These are phyloP conservation scores for Hypomyces perniciosus DNA, from an alignment of 2,329 filamentous ascomycete genomes.

Conservation along the genomic window DNA sequence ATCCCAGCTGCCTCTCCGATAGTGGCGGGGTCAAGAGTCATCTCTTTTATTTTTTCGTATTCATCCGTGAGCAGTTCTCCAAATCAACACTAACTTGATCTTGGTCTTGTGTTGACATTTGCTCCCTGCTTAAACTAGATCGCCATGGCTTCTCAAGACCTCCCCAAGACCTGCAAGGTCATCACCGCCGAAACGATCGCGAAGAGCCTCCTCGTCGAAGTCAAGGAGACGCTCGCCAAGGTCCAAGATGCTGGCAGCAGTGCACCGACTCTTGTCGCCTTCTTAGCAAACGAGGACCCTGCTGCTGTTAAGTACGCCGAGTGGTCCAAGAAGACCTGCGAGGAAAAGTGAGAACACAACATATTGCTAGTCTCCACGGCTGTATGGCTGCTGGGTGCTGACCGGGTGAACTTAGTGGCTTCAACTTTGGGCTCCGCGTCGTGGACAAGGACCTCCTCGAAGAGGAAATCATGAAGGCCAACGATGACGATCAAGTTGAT, in stretches of 20 bases:
- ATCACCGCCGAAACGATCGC: conserved; percentile 83
- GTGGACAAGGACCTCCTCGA: conserved; percentile 86
- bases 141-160: conserved; percentile 27
- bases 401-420: conserved; percentile 55
- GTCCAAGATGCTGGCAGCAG: conserved; percentile 51
- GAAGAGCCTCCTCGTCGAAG: conserved; percentile 72
- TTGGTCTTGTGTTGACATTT: neutral
- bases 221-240: conserved; percentile 66
- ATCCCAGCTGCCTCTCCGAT: neutral
- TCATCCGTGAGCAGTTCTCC: conserved; percentile 2
- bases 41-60: neutral
- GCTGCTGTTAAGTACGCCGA: conserved; percentile 91
- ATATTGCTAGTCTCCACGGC: neutral
- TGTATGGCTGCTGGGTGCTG: conserved; percentile 4
- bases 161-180: conserved; percentile 79
- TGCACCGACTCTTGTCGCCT: conserved; percentile 77
- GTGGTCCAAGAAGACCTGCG: conserved; percentile 94
- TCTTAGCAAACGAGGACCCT: conserved; percentile 86
- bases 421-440: conserved; percentile 78
- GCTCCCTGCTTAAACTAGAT: neutral
- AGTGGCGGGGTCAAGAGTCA: conserved; percentile 12
- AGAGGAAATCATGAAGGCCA: conserved; percentile 79
- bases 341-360: conserved; percentile 71
- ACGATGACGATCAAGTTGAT: conserved; percentile 69
- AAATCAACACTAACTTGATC: neutral